phyloP scores from a whole-genome alignment of 345 rosid species.

The Mallotus nudiflorus region DNA sequence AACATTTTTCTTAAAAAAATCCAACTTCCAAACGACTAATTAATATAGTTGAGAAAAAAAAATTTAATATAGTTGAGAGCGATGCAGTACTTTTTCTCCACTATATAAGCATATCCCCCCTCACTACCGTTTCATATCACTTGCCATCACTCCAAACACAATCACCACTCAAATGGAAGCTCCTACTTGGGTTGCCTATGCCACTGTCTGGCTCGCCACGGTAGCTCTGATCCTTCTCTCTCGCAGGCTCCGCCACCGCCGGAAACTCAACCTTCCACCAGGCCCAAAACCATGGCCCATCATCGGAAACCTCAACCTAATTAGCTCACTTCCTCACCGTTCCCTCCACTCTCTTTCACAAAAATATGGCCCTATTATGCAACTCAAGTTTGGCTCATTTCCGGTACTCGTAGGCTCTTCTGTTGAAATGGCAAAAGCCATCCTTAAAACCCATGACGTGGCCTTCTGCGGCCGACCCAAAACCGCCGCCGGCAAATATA shows the following conservation, averaged over 20 bases:
- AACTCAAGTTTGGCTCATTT: slow-evolving; percentile 54
- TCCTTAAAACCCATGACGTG: slow-evolving; percentile 58
- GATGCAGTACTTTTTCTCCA: not conserved
- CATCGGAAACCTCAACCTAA: slow-evolving; percentile 67
- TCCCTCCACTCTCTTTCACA: slow-evolving; percentile 54
- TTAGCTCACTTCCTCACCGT: slow-evolving; percentile 61
- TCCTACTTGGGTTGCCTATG: slow-evolving; percentile 15
- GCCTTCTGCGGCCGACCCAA: slow-evolving; percentile 48
- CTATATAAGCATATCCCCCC: not conserved
- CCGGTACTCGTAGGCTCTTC: slow-evolving; percentile 54
- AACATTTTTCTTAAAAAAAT: too few relatives aligned
- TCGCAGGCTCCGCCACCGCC: slow-evolving; percentile 35
- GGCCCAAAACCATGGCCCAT: slow-evolving; percentile 72
- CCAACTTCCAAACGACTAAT: too few relatives aligned
- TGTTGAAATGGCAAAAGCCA: slow-evolving; percentile 48
- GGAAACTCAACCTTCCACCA: slow-evolving; percentile 47
- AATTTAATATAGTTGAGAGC: too few relatives aligned
- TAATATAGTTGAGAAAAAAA: too few relatives aligned
- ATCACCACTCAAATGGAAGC: slow-evolving; percentile 10
- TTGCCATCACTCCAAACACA: not conserved
- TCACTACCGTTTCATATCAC: not conserved
- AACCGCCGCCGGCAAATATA: slow-evolving; percentile 61
- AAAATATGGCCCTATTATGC: slow-evolving; percentile 64
- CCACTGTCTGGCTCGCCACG: slow-evolving; percentile 35
- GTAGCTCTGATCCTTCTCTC: slow-evolving; percentile 37